Percentiles rank a stretch among this genome's conserved stretches.
Conservation (phyloP, 2,329 filamentous ascomycete species). For the Botryotinia calthae region DNA sequence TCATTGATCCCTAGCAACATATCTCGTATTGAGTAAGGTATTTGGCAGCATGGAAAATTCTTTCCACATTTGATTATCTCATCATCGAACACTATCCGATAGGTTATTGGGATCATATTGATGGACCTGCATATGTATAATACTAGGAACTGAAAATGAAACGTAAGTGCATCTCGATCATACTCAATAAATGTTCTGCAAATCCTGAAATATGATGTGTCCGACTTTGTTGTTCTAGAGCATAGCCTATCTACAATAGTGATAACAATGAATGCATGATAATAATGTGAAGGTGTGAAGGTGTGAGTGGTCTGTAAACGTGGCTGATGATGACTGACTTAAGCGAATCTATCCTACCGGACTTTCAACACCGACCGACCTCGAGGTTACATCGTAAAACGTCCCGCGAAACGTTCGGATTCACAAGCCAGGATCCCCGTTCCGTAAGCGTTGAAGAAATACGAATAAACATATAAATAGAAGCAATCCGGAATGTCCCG, state of each 20-base stretch:
- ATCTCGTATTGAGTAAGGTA: slow-evolving; percentile 10
- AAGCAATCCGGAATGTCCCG: background rate
- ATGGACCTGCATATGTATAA: slow-evolving; percentile 13
- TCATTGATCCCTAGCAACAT: background rate
- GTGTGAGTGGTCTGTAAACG: background rate
- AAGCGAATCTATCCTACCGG: slow-evolving; percentile 11
- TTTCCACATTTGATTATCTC: background rate
- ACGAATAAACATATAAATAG: background rate
- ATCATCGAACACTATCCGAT: background rate
- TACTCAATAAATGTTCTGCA: slow-evolving; percentile 11
- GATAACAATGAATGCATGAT: background rate
- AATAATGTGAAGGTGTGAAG: background rate
- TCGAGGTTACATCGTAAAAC: slow-evolving; percentile 3
- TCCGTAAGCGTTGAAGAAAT: slow-evolving; percentile 7
- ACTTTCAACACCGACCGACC: background rate
- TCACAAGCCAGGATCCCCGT: background rate
- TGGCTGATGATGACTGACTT: slow-evolving; percentile 6
- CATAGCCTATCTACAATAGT: slow-evolving; percentile 1
- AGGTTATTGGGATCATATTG: slow-evolving; percentile 3
- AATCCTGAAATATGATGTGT: background rate
- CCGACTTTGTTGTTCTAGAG: background rate
- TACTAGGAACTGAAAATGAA: slow-evolving; percentile 7
- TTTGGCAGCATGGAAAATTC: background rate
- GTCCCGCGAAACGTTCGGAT: background rate
- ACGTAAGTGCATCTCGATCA: slow-evolving; percentile 2